Percentiles rank a stretch among this genome's conserved stretches.
phyloP scores from a whole-genome alignment of 192 early-diverging fungal genomes.

The Entophlyctis helioformis region DNA sequence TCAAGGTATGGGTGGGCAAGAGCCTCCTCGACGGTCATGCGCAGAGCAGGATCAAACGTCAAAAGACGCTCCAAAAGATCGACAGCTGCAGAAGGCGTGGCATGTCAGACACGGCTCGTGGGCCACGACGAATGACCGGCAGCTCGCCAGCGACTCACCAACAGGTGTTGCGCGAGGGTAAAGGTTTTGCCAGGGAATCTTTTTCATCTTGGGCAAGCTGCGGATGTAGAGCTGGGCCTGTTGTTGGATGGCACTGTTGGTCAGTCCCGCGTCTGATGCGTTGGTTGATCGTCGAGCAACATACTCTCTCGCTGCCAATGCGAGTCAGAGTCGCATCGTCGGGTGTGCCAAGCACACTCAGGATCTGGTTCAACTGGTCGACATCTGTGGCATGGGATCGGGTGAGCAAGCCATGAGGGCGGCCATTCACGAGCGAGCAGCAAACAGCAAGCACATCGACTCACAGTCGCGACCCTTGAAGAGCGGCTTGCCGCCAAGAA shows the following conservation, averaged over 20 bases:
- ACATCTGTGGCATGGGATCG: too few species aligned
- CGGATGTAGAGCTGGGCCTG: conserved; percentile 89
- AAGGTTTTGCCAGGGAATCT: conserved; percentile 65
- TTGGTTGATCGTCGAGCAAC: not conserved
- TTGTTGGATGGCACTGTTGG: not conserved
- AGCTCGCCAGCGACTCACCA: conserved; percentile 19
- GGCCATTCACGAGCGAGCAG: too few species aligned
- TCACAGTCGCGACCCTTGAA: conserved; percentile 45
- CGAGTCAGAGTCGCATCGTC: conserved; percentile 63
- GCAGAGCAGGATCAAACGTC: conserved; percentile 71
- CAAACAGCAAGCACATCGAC: too few species aligned
- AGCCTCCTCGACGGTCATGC: conserved; percentile 86
- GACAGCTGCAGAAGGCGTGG: conserved; percentile 60
- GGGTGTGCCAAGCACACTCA: conserved; percentile 93
- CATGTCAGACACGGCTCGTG: too few species aligned
- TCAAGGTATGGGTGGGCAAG: conserved; percentile 83
- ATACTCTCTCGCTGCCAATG: conserved; percentile 35
- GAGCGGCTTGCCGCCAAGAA: conserved; percentile 49
- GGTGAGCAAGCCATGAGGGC: too few species aligned
- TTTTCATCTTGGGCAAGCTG: conserved; percentile 72
- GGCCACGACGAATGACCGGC: too few species aligned
- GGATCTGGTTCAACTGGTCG: conserved; percentile 90
- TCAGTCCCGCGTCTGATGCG: too few species aligned
- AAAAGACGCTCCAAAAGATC: conserved; percentile 82
- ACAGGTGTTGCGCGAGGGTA: conserved; percentile 81